phyloP scores from a whole-genome alignment of 1,139 yeast genomes.

The Blastobotrys raffinosifermentans region DNA sequence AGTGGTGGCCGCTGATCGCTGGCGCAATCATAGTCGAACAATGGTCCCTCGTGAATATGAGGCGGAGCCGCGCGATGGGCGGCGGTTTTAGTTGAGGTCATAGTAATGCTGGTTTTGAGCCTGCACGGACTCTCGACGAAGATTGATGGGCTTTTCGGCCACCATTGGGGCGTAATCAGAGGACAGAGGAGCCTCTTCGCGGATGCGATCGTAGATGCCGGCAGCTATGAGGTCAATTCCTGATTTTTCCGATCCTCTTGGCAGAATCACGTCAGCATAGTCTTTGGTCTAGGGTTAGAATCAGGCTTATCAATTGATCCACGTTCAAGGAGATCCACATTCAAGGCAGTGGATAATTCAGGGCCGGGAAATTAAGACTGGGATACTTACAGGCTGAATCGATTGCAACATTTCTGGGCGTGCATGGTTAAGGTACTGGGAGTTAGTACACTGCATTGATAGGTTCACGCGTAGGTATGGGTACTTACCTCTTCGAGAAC shows the following conservation, averaged over 20 bases:
- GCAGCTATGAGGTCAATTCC: constrained; percentile 70
- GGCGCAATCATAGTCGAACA: no score
- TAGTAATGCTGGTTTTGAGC: constrained; percentile 21
- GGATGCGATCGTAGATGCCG: constrained; percentile 49
- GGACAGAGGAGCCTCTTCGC: constrained; percentile 21
- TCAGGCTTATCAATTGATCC: not conserved
- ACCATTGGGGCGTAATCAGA: constrained; percentile 5
- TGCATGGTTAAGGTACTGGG: constrained; percentile 54
- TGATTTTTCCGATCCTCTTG: constrained; percentile 55
- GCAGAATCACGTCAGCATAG: constrained; percentile 75
- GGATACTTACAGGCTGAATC: constrained; percentile 48
- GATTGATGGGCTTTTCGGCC: constrained; percentile 10
- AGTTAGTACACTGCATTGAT: no score
- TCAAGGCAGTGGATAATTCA: no score
- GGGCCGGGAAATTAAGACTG: no score
- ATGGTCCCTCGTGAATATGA: no score
- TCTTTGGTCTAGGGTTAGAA: constrained; percentile 59
- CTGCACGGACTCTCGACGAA: constrained; percentile 19
- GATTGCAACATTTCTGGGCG: constrained; percentile 72
- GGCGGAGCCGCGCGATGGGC: no score
- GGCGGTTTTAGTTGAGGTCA: constrained; percentile 15
- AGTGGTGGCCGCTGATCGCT: no score
- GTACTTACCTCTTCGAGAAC: constrained; percentile 39
- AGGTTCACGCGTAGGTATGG: no score
- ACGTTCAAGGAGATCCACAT: not conserved